Percentiles rank a stretch among this genome's conserved stretches.
phyloP scores from a whole-genome alignment of 108 stramenopile genomes.

The Stephanodiscus triporus region DNA sequence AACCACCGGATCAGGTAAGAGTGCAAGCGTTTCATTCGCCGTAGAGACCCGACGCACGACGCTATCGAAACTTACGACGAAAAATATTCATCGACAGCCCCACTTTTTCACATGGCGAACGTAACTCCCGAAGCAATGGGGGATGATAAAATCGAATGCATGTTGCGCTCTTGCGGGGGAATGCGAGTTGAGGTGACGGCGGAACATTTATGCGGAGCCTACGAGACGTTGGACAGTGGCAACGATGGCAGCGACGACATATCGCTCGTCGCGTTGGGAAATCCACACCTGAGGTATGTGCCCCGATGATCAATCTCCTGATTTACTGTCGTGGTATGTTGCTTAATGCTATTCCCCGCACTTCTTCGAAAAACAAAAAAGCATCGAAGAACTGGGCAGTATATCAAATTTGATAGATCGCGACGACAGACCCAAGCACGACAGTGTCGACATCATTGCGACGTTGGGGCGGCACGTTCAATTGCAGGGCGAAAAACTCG shows the following conservation, averaged over 20 bases:
- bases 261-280: constrained; percentile 77
- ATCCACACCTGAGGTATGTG: constrained; percentile 65
- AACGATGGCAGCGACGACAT: constrained; percentile 32
- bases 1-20: constrained; percentile 57
- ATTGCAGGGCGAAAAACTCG: constrained; percentile 32
- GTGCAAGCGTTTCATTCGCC: neutral
- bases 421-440: constrained; percentile 49
- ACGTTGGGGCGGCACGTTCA: constrained; percentile 46
- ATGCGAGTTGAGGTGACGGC: constrained; percentile 25
- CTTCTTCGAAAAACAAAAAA: constrained; percentile 4
- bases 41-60: no score
- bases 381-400: constrained; percentile 59
- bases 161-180: constrained; percentile 18
- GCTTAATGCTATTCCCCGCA: no score
- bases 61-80: neutral
- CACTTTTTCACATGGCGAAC: constrained; percentile 81
- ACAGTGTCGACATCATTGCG: constrained; percentile 62
- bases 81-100: constrained; percentile 34
- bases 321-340: neutral
- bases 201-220: constrained; percentile 31
- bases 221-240: constrained; percentile 37
- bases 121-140: constrained; percentile 76
- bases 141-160: constrained; percentile 9
- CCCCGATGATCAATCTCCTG: neutral
- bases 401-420: constrained; percentile 46